phyloP scores from a whole-genome alignment of 345 rosid species.

The Firmiana major region DNA sequence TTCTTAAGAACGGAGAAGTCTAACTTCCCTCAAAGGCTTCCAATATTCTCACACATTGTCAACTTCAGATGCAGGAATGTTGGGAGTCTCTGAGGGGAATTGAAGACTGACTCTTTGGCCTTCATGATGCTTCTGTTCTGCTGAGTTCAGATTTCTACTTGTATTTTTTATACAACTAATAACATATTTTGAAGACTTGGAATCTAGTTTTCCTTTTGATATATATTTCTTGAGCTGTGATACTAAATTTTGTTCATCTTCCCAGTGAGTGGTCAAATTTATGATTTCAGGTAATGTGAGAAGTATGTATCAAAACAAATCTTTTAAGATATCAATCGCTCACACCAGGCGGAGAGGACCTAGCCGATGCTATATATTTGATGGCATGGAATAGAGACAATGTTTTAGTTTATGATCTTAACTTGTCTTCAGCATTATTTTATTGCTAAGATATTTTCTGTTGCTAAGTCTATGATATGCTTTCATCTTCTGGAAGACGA shows the following conservation, averaged over 20 bases:
- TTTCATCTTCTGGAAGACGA: not conserved
- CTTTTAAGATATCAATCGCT: not conserved
- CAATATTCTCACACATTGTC: constrained; percentile 10
- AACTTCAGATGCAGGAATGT: not conserved
- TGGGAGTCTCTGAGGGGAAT: not conserved
- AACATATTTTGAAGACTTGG: not conserved
- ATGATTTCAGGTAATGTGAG: not conserved
- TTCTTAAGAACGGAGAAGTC: constrained; percentile 9
- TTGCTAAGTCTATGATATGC: not conserved
- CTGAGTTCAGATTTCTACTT: not conserved
- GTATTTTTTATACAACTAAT: not conserved
- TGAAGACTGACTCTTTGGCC: not conserved
- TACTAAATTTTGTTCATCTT: not conserved
- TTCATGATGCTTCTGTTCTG: not conserved
- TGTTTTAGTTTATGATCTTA: not conserved
- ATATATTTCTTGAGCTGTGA: not conserved
- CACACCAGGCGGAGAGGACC: not conserved
- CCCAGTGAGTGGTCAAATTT: not conserved
- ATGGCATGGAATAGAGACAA: not conserved
- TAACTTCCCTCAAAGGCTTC: constrained; percentile 31
- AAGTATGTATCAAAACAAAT: not conserved
- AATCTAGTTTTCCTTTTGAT: not conserved
- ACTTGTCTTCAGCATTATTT: not conserved
- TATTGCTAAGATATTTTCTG: not conserved
- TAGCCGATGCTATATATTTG: not conserved